Evolutionary conservation across 2,329 filamentous ascomycete genomes (phyloP), one percentile per base, ranked within the genome.

Genomic region (Sporothrix variecibatus): DNA sequence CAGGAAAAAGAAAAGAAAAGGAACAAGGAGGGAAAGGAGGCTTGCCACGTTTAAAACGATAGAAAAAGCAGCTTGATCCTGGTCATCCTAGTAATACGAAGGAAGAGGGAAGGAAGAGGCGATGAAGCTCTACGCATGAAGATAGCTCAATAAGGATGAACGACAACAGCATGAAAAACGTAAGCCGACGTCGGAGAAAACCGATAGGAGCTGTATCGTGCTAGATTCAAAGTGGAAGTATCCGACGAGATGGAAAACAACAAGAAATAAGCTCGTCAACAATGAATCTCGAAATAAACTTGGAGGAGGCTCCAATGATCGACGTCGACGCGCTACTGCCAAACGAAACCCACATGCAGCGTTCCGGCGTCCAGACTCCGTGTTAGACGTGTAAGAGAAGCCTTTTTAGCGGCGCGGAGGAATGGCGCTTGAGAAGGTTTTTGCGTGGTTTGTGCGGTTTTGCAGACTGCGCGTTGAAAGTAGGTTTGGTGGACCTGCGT

Each of bases 351-450:
- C 53, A 26, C n/a, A 11, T 15, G 23, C 23, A 56, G 11, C 9
- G 23, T 15, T 23, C 51, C 53, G 53, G 23, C 53, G 53, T 26
- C 23, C 9, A 34, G 38, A 9, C 15, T 62, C 58, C 58, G 58
- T 51, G 49, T 51, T 6, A 51, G 49, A 51, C 49, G 49, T 38
- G 28, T n/a, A 62, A 62, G 20, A 62, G 17, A 38, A 38, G 28
- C 28, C 15, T 28, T 58, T 60, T 51, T 56, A 56, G 51, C 51
- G 51, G 23, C n/a, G 17, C 58, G 28, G 58, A n/a, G 31, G 26
- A 62, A 62, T 46, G 62, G 62, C n/a, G 62, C 62, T 65, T 65
- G 62, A 65, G 62, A 65, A 65, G 62, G n/a, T 43, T 65, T 62
- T 40, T 65, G 34, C 62, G 62, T 65, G 62, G 34, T 40, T 65